phyloP scores from a whole-genome alignment of 2,329 filamentous ascomycete genomes.

The Aspergillus novoparasiticus region DNA sequence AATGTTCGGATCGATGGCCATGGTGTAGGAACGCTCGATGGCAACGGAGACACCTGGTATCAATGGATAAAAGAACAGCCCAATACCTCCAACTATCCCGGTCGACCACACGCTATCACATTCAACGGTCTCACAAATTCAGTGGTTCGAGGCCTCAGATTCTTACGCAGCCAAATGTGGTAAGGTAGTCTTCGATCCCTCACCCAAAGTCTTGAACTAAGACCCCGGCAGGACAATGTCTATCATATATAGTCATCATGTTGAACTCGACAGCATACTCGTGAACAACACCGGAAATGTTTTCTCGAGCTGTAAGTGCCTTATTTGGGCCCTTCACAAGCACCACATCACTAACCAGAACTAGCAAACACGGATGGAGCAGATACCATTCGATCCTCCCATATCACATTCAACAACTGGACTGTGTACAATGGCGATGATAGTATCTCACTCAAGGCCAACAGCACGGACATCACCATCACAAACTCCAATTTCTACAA shows the following conservation, averaged over 20 bases:
- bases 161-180: conserved; percentile 63
- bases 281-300: conserved; percentile 49
- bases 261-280: conserved; percentile 54
- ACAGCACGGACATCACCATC: conserved; percentile 58
- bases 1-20: conserved; percentile 53
- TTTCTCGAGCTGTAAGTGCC: conserved; percentile 17
- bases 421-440: conserved; percentile 57
- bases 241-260: conserved; percentile 51
- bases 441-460: conserved; percentile 57
- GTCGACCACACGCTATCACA: conserved; percentile 33
- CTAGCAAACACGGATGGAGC: conserved; percentile 51
- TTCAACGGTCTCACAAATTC: conserved; percentile 21
- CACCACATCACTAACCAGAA: neutral
- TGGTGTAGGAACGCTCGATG: conserved; percentile 51
- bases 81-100: conserved; percentile 32
- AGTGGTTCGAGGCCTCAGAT: conserved; percentile 23
- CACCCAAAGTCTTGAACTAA: neutral
- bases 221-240: conserved; percentile 50
- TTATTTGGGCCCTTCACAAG: accelerated
- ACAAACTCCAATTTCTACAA: conserved; percentile 53
- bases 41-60: conserved; percentile 51
- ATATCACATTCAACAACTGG: conserved; percentile 56
- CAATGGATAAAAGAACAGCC: conserved; percentile 22
- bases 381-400: conserved; percentile 57
- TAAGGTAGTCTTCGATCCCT: conserved; percentile 17